A percentile compares a stretch with the other conserved stretches of the same genome.
phyloP scores from a whole-genome alignment of 2,329 filamentous ascomycete genomes.

The Fusarium cyanostomum region DNA sequence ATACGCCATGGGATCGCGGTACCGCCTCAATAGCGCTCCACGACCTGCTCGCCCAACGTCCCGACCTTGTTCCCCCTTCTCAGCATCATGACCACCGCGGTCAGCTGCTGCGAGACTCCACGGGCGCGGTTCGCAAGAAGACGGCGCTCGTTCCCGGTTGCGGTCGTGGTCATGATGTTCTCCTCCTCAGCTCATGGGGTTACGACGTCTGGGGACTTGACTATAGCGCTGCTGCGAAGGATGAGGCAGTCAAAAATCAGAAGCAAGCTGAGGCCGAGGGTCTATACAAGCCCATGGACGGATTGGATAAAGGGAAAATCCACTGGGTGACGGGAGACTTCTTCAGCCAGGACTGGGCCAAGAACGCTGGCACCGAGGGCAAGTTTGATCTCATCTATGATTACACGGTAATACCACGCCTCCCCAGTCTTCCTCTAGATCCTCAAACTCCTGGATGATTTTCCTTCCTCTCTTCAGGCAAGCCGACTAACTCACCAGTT shows the following conservation, averaged over 20 bases:
- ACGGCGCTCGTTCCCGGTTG: constrained; percentile 81
- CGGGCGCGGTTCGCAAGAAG: constrained; percentile 39
- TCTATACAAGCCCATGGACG: constrained; percentile 54
- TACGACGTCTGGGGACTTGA: constrained; percentile 84
- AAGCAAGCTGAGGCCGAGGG: constrained; percentile 50
- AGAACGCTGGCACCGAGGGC: constrained; percentile 52
- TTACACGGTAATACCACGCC: constrained; percentile 61
- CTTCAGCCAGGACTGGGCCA: constrained; percentile 68
- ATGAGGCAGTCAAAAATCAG: constrained; percentile 58
- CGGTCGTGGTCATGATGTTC: constrained; percentile 82
- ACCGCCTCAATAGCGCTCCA: constrained; percentile 62
- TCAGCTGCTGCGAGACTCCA: constrained; percentile 37
- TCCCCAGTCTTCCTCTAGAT: neutral
- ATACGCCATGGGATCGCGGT: constrained; percentile 66
- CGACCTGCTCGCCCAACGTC: constrained; percentile 59
- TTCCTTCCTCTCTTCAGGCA: neutral
- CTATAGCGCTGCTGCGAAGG: constrained; percentile 60
- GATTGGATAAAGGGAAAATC: constrained; percentile 58
- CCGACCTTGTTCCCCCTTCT: constrained; percentile 54
- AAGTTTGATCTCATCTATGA: constrained; percentile 74
- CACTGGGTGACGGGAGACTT: constrained; percentile 72
- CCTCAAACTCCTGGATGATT: neutral
- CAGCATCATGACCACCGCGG: constrained; percentile 48
- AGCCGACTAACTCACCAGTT: constrained; percentile 57
- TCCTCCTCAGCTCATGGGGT: constrained; percentile 77